Conservation (phyloP, 148 eudicot genomes). For the Amaranthus palmeri region DNA sequence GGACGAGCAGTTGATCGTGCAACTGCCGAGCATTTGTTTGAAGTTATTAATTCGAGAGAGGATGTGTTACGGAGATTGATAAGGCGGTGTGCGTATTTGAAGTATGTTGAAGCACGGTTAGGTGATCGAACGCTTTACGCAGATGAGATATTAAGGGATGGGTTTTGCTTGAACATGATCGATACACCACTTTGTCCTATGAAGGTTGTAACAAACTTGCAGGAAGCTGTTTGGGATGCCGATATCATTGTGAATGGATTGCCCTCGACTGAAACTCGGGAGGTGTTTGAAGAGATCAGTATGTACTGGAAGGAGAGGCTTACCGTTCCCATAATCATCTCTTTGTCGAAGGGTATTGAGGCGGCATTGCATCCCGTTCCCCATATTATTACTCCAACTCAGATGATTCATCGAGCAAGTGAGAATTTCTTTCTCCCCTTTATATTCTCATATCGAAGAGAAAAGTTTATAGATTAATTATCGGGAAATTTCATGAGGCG, state of each 20-base stretch:
- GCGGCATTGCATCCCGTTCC: slow-evolving; percentile 80
- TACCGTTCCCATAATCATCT: slow-evolving; percentile 58
- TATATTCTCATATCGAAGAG: background rate
- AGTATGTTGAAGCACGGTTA: slow-evolving; percentile 54
- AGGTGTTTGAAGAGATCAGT: slow-evolving; percentile 70
- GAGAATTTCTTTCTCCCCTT: slow-evolving; percentile 29
- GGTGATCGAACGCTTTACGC: slow-evolving; percentile 63
- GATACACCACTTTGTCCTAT: slow-evolving; percentile 61
- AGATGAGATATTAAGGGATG: slow-evolving; percentile 59
- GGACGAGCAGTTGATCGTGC: slow-evolving; percentile 52
- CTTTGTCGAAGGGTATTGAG: slow-evolving; percentile 91
- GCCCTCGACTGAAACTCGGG: slow-evolving; percentile 70
- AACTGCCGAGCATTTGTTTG: slow-evolving; percentile 55
- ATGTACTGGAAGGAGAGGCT: slow-evolving; percentile 89
- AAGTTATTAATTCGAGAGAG: slow-evolving; percentile 58
- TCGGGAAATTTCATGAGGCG: background rate
- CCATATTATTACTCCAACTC: slow-evolving; percentile 85
- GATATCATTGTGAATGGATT: slow-evolving; percentile 60
- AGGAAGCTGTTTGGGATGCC: slow-evolving; percentile 70
- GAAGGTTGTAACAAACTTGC: slow-evolving; percentile 64
- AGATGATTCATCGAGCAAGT: slow-evolving; percentile 92
- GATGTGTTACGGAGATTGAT: slow-evolving; percentile 53
- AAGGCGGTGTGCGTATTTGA: slow-evolving; percentile 48
- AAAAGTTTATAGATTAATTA: no score
- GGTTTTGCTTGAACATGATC: slow-evolving; percentile 58